Percentiles rank a stretch among this genome's conserved stretches.
phyloP scores from a whole-genome alignment of 148 eudicot species.

The Suaeda aralocaspica region DNA sequence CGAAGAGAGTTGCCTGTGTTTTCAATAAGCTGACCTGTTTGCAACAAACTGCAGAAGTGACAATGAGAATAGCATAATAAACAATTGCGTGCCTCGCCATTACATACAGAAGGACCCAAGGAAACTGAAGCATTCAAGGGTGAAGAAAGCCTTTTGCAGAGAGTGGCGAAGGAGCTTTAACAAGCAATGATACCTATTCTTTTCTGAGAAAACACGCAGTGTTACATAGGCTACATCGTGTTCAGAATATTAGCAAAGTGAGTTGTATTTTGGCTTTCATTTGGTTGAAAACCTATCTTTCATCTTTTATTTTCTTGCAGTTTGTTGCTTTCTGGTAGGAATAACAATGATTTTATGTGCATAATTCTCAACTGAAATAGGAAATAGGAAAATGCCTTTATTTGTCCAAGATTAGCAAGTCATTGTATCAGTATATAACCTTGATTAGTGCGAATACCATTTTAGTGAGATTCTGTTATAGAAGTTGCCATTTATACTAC shows the following conservation, averaged over 20 bases:
- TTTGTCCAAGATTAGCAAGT: background rate
- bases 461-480: background rate
- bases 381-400: slow-evolving; percentile 10
- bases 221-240: slow-evolving; percentile 3
- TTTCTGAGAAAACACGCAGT: too few species aligned
- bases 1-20: background rate
- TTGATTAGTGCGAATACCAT: background rate
- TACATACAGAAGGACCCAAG: slow-evolving; percentile 5
- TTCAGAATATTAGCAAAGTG: slow-evolving; percentile 19
- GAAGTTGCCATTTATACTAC: slow-evolving; percentile 3
- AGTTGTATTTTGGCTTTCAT: slow-evolving; percentile 13
- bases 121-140: slow-evolving; percentile 1
- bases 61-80: slow-evolving; percentile 15
- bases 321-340: slow-evolving; percentile 26
- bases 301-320: slow-evolving; percentile 15
- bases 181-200: slow-evolving; percentile 9
- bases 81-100: slow-evolving; percentile 25
- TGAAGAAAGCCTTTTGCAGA: background rate
- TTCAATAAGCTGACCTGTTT: slow-evolving; percentile 22
- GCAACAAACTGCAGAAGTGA: slow-evolving; percentile 19
- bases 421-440: background rate
- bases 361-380: slow-evolving; percentile 27
- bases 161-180: background rate
- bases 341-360: slow-evolving; percentile 8
- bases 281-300: background rate